These are phyloP conservation scores for Hemileccinum impolitum DNA, from an alignment of 768 basidiomycete species.

Conservation along the genomic window DNA sequence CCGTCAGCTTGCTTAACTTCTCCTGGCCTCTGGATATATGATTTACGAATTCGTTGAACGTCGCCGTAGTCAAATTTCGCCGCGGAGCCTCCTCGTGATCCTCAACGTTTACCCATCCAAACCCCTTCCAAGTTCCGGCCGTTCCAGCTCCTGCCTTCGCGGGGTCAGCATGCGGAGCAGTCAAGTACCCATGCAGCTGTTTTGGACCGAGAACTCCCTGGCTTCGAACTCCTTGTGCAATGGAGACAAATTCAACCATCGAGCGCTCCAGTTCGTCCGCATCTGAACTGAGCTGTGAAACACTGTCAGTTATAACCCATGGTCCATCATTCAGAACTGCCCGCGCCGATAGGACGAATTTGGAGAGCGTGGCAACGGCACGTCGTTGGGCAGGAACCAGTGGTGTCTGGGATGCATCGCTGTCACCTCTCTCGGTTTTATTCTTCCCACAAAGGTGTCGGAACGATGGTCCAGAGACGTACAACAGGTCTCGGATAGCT, in stretches of 20 bases:
- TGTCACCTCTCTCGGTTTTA: conserved; percentile 23
- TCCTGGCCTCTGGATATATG: conserved; percentile 29
- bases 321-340: conserved; percentile 57
- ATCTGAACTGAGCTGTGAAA: conserved; percentile 59
- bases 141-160: conserved; percentile 47
- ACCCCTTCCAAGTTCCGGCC: conserved; percentile 52
- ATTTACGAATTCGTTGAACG: conserved; percentile 34
- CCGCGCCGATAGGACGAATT: conserved; percentile 81
- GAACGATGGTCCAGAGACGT: conserved; percentile 54
- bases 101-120: conserved; percentile 45
- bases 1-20: conserved; percentile 20
- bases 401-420: conserved; percentile 46
- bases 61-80: conserved; percentile 24
- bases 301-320: conserved; percentile 19
- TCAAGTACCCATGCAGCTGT: conserved; percentile 36
- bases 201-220: conserved; percentile 29
- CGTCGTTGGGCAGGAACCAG: conserved; percentile 78
- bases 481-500: conserved; percentile 68
- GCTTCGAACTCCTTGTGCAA: conserved; percentile 47
- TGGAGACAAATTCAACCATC: conserved; percentile 60
- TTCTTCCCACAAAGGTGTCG: conserved; percentile 50
- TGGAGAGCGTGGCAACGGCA: conserved; percentile 82
- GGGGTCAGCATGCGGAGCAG: conserved; percentile 36
- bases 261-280: conserved; percentile 72
- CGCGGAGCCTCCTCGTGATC: conserved; percentile 31